Evolutionary conservation across 257 asterid species (phyloP).

Genomic region (Solanum pennellii): DNA sequence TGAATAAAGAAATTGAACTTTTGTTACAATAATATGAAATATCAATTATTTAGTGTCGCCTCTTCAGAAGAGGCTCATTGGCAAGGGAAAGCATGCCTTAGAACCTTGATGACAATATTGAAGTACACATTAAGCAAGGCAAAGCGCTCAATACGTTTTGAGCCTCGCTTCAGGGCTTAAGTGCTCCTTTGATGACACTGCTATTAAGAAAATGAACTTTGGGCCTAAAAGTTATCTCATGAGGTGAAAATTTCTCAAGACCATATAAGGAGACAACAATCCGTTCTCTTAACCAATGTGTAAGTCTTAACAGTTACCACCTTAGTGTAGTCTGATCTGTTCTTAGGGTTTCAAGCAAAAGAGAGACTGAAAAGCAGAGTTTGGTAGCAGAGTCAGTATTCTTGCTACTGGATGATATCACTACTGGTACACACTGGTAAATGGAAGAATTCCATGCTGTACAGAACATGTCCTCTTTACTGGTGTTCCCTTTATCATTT

Average conservation of each 20-base stretch:
- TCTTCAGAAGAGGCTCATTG: neutral
- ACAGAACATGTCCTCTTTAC: neutral
- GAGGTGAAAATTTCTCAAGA: neutral
- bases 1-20: neutral
- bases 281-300: neutral
- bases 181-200: neutral
- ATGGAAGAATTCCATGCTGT: neutral
- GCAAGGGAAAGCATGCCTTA: neutral
- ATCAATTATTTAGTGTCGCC: neutral
- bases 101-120: neutral
- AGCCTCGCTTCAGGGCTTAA: neutral
- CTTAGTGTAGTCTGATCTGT: neutral
- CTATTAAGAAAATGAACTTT: neutral
- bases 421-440: neutral
- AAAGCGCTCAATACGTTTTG: neutral
- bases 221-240: neutral
- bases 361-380: neutral
- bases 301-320: neutral
- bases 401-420: neutral
- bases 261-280: neutral
- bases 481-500: neutral
- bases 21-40: neutral
- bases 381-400: neutral
- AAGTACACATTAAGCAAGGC: neutral
- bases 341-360: neutral